Evolutionary conservation across 176 grass and related monocot genomes (phyloP).

Genomic region (Musa beccarii): DNA sequence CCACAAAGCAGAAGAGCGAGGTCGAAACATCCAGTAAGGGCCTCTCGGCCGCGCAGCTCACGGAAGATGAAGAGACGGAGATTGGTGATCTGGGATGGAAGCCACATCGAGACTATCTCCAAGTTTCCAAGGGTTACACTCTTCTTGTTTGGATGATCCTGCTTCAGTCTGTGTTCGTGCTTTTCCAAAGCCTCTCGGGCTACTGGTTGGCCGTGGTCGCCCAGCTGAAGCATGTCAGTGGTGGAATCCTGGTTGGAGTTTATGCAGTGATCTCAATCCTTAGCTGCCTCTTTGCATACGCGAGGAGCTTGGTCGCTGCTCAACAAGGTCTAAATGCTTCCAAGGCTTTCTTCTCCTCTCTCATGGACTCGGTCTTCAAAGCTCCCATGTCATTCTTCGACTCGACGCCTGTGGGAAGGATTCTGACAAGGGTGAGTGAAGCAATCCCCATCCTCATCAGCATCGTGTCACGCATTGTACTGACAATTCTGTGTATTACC

Average conservation of each 20-base stretch:
- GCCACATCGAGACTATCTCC: slow-evolving; percentile 68
- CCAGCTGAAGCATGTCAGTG: neutral
- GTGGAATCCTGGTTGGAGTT: neutral
- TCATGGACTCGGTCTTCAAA: slow-evolving; percentile 80
- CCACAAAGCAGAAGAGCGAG: slow-evolving; percentile 31
- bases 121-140: slow-evolving; percentile 4
- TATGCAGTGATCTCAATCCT: neutral
- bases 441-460: neutral
- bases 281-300: slow-evolving; percentile 27
- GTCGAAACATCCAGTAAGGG: slow-evolving; percentile 31
- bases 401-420: slow-evolving; percentile 87
- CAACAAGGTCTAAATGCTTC: slow-evolving; percentile 65
- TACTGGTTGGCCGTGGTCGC: neutral
- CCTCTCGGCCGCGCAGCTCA: slow-evolving; percentile 18
- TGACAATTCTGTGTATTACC: neutral
- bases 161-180: neutral
- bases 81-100: slow-evolving; percentile 57
- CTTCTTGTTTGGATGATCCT: slow-evolving; percentile 1
- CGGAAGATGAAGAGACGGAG: neutral
- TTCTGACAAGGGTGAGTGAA: slow-evolving; percentile 65
- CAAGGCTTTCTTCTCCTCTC: slow-evolving; percentile 62
- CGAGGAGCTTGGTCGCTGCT: slow-evolving; percentile 43
- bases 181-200: neutral
- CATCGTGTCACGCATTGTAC: too few species aligned
- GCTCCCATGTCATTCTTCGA: slow-evolving; percentile 95